Conservation (phyloP, 495 filamentous ascomycete species). For the Penicillium lagena region DNA sequence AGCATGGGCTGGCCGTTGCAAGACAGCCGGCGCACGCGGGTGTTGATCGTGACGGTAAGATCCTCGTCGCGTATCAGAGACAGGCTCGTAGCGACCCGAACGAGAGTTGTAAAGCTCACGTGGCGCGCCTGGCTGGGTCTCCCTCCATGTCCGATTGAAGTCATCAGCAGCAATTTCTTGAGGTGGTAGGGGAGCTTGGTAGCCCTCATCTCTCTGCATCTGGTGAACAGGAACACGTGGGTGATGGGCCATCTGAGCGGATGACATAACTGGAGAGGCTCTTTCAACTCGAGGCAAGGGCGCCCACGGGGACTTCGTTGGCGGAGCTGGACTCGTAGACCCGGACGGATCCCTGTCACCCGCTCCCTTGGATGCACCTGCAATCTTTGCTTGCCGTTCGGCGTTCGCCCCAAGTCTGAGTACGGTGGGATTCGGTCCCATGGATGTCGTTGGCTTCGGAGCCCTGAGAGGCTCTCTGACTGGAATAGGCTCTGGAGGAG, state of each 20-base stretch:
- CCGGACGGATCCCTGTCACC: conserved; percentile 71
- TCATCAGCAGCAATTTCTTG: conserved; percentile 93
- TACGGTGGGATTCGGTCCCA: conserved; percentile 50
- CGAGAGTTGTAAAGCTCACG: conserved; percentile 90
- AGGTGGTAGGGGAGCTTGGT: conserved; percentile 36
- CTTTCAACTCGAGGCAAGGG: conserved; percentile 77
- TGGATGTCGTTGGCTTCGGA: conserved; percentile 40
- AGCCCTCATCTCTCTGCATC: conserved; percentile 22
- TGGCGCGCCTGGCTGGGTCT: conserved; percentile 53
- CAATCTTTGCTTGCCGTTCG: conserved; percentile 44
- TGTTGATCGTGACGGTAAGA: conserved; percentile 60
- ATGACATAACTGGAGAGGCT: conserved; percentile 57
- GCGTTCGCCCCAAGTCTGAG: conserved; percentile 45
- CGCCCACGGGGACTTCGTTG: conserved; percentile 89
- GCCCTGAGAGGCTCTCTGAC: conserved; percentile 25
- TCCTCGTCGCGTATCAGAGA: conserved; percentile 63
- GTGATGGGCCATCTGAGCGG: conserved; percentile 27
- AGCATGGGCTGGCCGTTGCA: conserved; percentile 61
- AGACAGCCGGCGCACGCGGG: conserved; percentile 66
- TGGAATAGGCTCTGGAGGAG: conserved; percentile 13
- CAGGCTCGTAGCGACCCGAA: conserved; percentile 90
- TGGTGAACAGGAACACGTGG: conserved; percentile 25
- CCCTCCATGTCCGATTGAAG: conserved; percentile 83
- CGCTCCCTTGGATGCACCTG: conserved; percentile 56
- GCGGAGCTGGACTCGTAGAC: conserved; percentile 70